Evolutionary conservation across 176 grass and related monocot species (phyloP).

Genomic region (Elymus sibiricus): DNA sequence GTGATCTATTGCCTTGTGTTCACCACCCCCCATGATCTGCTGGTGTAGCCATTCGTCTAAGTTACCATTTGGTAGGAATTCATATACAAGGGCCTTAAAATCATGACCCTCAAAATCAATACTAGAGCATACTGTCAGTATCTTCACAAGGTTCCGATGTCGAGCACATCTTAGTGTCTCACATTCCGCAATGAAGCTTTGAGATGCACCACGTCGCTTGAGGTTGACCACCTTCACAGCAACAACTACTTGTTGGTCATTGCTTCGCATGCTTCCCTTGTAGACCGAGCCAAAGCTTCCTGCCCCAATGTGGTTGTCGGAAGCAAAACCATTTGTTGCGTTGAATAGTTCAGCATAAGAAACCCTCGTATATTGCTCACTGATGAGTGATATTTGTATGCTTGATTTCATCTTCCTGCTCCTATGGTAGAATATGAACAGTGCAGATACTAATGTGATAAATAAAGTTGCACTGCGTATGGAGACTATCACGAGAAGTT

Average conservation of each 20-base stretch:
- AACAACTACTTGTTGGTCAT: not conserved
- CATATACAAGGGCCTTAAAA: slow-evolving; percentile 6
- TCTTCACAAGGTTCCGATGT: slow-evolving; percentile 18
- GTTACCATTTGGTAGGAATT: not conserved
- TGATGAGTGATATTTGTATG: not conserved
- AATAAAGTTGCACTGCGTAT: not conserved
- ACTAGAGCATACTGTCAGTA: slow-evolving; percentile 9
- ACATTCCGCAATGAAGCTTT: not conserved
- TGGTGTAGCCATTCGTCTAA: not conserved
- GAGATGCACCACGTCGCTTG: not conserved
- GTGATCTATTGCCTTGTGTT: not conserved
- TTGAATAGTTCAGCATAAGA: slow-evolving; percentile 22
- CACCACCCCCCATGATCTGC: not conserved
- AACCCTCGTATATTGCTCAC: not conserved
- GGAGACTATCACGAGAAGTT: not conserved
- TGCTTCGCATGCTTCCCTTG: not conserved
- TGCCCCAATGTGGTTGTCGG: slow-evolving; percentile 2
- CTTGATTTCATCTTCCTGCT: not conserved
- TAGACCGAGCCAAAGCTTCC: slow-evolving; percentile 33
- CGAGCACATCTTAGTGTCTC: not conserved
- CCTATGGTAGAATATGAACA: not conserved
- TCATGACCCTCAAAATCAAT: not conserved
- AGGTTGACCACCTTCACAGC: slow-evolving; percentile 18
- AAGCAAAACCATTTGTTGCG: slow-evolving; percentile 25
- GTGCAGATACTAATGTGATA: not conserved